A percentile compares a stretch with the other conserved stretches of the same genome.
phyloP scores from a whole-genome alignment of 2,329 filamentous ascomycete genomes.

The Alternaria sp. region DNA sequence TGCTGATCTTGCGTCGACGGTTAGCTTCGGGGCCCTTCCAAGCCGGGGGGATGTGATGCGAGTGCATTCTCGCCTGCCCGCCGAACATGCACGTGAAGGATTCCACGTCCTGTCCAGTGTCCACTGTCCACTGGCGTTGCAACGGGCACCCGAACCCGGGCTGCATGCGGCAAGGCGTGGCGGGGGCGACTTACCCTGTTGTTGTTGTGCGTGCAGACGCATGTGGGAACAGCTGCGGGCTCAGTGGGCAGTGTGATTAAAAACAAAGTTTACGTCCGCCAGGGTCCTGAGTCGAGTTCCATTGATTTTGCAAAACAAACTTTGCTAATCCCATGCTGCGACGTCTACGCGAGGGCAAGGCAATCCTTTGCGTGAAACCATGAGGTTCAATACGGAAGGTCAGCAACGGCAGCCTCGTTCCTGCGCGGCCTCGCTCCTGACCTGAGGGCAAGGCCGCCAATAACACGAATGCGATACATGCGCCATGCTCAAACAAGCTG shows the following conservation, averaged over 20 bases:
- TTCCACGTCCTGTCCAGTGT: neutral
- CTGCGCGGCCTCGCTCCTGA: neutral
- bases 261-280: slow-evolving; percentile 17
- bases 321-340: neutral
- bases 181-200: slow-evolving; percentile 17
- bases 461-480: neutral
- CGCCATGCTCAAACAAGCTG: neutral
- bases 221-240: slow-evolving; percentile 16
- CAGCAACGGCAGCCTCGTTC: neutral
- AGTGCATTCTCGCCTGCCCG: slow-evolving; percentile 13
- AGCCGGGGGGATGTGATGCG: slow-evolving; percentile 11
- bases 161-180: slow-evolving; percentile 18
- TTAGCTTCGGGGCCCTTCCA: slow-evolving; percentile 21
- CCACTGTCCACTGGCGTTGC: slow-evolving; percentile 7
- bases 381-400: neutral
- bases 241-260: slow-evolving; percentile 14
- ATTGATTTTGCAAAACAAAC: slow-evolving; percentile 12
- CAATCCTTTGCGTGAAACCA: neutral
- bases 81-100: slow-evolving; percentile 8
- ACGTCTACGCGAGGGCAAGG: neutral
- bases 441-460: slow-evolving; percentile 1
- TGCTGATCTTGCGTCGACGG: slow-evolving; percentile 8
- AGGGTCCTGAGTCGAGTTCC: slow-evolving; percentile 12
- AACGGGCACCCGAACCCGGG: slow-evolving; percentile 11
- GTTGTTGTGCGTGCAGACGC: slow-evolving; percentile 15